Evolutionary conservation across 2,329 filamentous ascomycete genomes (phyloP), one percentile per base, ranked within the genome.

Genomic region (Nemania abortiva): DNA sequence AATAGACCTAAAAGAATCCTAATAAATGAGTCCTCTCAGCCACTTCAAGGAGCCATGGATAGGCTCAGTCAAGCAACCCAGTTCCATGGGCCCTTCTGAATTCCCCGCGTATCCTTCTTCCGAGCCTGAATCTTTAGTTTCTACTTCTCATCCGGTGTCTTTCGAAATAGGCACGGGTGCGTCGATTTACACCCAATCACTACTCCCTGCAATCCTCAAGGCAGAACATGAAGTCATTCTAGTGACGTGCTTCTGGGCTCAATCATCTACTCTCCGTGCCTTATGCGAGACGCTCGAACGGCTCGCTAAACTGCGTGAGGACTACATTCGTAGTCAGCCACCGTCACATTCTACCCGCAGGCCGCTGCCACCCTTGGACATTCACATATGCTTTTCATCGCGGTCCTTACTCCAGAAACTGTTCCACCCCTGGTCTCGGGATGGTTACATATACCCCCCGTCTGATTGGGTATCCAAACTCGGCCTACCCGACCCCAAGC

Each of bases 221-320:
- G 90, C 92, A 2, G 82, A 86, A 42, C 81, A 85, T 56, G 92
- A 94, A 74, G 82, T 95, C 31, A 88, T 94, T 67, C 85, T 96
- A 50, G 91, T 94, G 6, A 95, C 93, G 9, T 95, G 93, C 79
- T 96, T 95, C 80, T 95, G 92, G 92, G 90, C 92, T 0, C 82
- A 83, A 0, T 95, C 92, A 0, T 79, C 84, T 1, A 90, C 89
- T 0, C 83, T 90, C 20, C 81, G 85, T 3, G 84, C 84, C 0
- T 81, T 96, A 13, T 84, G 82, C 47, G 81, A 86, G 3, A 83
- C 89, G 0, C 84, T 96, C 0, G 79, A 84, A 15, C 82, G 82
- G 60, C 84, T 96, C 9, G 92, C 91, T 0, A 74, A 78, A 2
- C 70, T 78, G 13, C 81, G 81, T 1, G 74, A 74, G 81, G 84